Conservation (phyloP, 2,329 filamentous ascomycete genomes). For the Zymoseptoria passerinii region DNA sequence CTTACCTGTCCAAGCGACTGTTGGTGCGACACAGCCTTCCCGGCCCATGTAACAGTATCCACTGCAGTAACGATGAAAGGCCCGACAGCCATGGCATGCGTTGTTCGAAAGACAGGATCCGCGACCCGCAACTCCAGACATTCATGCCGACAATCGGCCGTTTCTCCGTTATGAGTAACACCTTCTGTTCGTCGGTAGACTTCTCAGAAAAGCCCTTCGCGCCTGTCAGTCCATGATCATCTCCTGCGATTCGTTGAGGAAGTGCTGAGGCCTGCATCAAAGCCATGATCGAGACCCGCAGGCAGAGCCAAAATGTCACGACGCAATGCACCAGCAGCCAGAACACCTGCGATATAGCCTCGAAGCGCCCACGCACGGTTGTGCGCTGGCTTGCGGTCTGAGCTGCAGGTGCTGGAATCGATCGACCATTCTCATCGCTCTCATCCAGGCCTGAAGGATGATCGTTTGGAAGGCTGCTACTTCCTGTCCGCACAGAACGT, state of each 20-base stretch:
- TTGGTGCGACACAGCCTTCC: slow-evolving; percentile 66
- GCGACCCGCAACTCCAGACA: slow-evolving; percentile 65
- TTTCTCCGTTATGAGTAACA: slow-evolving; percentile 3
- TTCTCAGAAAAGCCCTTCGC: background rate
- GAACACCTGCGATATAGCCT: slow-evolving; percentile 10
- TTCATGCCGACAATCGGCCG: slow-evolving; percentile 66
- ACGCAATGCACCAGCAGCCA: slow-evolving; percentile 13
- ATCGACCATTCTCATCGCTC: slow-evolving; percentile 50
- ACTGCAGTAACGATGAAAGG: slow-evolving; percentile 65
- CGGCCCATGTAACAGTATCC: slow-evolving; percentile 63
- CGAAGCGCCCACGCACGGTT: slow-evolving; percentile 11
- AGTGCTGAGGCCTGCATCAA: slow-evolving; percentile 60
- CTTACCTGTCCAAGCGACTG: slow-evolving; percentile 85
- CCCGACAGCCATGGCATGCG: slow-evolving; percentile 91
- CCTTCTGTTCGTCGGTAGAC: slow-evolving; percentile 15
- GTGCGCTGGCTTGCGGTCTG: background rate
- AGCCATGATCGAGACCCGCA: slow-evolving; percentile 58
- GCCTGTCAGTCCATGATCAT: background rate
- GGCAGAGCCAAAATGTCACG: slow-evolving; percentile 37
- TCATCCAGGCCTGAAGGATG: slow-evolving; percentile 31
- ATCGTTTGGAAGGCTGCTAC: slow-evolving; percentile 24
- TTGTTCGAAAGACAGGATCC: slow-evolving; percentile 61
- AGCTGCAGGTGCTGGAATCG: slow-evolving; percentile 25
- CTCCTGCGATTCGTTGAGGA: slow-evolving; percentile 43
- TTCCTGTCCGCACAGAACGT: slow-evolving; percentile 30